Conservation (phyloP, 805 yeast species). For the Kodamaea nitidulidarum region DNA sequence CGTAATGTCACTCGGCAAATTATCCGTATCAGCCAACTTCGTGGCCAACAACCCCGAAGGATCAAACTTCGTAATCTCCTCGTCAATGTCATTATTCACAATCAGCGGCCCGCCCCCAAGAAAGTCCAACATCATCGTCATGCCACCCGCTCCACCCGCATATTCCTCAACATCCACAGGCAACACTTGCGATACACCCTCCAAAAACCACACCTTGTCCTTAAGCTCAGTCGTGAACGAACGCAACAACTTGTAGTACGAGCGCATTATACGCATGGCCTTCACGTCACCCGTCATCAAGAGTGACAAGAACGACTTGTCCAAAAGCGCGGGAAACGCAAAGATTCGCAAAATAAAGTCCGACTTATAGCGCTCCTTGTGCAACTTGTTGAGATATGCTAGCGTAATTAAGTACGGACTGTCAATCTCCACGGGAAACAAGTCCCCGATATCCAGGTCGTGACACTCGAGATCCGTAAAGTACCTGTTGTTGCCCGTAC, state of each 20-base stretch:
- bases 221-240: constrained; percentile 83
- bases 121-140: constrained; percentile 89
- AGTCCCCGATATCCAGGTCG: constrained; percentile 77
- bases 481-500: constrained; percentile 25
- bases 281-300: constrained; percentile 80
- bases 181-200: constrained; percentile 82
- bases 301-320: constrained; percentile 69
- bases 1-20: constrained; percentile 53
- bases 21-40: constrained; percentile 50
- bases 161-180: constrained; percentile 91
- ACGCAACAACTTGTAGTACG: constrained; percentile 76
- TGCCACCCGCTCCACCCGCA: constrained; percentile 82
- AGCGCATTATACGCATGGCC: constrained; percentile 88
- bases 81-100: constrained; percentile 37
- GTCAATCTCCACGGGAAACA: constrained; percentile 78
- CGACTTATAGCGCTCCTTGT: constrained; percentile 74
- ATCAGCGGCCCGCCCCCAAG: constrained; percentile 62
- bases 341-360: constrained; percentile 85
- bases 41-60: constrained; percentile 42
- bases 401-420: constrained; percentile 87
- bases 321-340: constrained; percentile 90
- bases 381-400: constrained; percentile 79
- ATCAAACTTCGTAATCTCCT: constrained; percentile 39
- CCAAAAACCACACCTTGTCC: constrained; percentile 89
- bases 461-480: constrained; percentile 70